phyloP scores from a whole-genome alignment of 2,329 filamentous ascomycete genomes.

The Monosporascus cannonballus region DNA sequence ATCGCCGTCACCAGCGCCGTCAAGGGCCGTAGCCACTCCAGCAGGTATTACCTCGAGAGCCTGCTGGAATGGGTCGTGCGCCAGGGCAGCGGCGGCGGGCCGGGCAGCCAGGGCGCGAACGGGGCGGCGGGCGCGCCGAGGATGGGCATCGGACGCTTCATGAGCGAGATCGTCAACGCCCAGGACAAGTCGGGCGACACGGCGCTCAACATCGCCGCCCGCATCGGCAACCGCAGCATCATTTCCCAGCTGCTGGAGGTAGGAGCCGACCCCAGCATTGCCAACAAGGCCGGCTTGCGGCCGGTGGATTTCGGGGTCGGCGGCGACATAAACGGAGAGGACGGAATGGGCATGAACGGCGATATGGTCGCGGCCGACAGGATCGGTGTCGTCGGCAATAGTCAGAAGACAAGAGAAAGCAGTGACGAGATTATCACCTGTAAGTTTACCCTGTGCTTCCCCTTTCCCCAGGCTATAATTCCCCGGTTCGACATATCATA shows the following conservation, averaged over 20 bases:
- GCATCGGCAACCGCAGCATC: constrained; percentile 89
- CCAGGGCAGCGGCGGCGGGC: constrained; percentile 67
- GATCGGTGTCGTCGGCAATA: constrained; percentile 37
- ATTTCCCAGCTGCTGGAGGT: constrained; percentile 96
- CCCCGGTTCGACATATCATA: too few relatives aligned
- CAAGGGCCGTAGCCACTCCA: constrained; percentile 84
- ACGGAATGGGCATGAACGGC: constrained; percentile 12
- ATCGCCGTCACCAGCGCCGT: constrained; percentile 95
- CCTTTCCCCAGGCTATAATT: too few relatives aligned
- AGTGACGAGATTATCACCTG: constrained; percentile 74
- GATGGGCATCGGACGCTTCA: constrained; percentile 87
- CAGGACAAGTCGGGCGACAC: constrained; percentile 94
- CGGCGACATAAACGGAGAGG: constrained; percentile 46
- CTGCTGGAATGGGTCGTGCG: constrained; percentile 91
- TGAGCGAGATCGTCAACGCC: constrained; percentile 94
- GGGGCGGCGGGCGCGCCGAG: constrained; percentile 43
- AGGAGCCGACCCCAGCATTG: constrained; percentile 84
- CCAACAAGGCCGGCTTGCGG: constrained; percentile 81
- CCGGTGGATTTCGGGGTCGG: constrained; percentile 95
- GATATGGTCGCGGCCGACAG: constrained; percentile 32
- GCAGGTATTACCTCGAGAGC: constrained; percentile 92
- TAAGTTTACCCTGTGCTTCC: constrained; percentile 39
- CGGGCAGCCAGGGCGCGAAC: constrained; percentile 42
- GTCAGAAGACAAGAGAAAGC: constrained; percentile 59
- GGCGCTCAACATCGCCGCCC: constrained; percentile 84